These are phyloP conservation scores for Didymella pinodella DNA, from an alignment of 2,329 filamentous ascomycete species.

Conservation along the genomic window DNA sequence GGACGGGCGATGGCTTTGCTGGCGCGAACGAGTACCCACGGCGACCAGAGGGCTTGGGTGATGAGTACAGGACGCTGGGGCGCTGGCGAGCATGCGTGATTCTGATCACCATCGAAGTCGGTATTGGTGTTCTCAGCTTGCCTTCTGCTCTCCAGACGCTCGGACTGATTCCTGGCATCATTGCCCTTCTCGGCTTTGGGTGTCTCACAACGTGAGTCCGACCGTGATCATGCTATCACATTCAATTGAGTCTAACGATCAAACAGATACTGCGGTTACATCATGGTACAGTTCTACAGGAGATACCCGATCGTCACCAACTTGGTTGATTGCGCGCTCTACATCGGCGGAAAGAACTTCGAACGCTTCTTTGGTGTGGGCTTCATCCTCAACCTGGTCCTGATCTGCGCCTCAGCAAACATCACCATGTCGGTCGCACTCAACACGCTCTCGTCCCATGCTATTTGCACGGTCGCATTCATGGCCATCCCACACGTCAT, in stretches of 20 bases:
- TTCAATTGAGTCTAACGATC: not conserved
- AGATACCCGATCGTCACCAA: conserved; percentile 42
- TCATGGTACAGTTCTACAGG: conserved; percentile 39
- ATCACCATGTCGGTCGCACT: conserved; percentile 64
- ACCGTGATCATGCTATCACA: too few relatives aligned
- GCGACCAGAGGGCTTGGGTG: conserved; percentile 18
- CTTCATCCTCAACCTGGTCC: conserved; percentile 38
- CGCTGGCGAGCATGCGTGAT: conserved; percentile 43
- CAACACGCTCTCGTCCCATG: conserved; percentile 67
- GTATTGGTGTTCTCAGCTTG: conserved; percentile 41
- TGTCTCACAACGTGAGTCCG: conserved; percentile 26
- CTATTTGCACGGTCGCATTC: conserved; percentile 70
- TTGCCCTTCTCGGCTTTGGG: conserved; percentile 41
- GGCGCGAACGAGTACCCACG: conserved; percentile 36
- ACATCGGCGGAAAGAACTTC: conserved; percentile 39
- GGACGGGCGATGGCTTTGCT: conserved; percentile 35
- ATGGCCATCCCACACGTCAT: conserved; percentile 67
- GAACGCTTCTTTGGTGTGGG: conserved; percentile 37
- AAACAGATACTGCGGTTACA: conserved; percentile 34
- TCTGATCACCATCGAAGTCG: conserved; percentile 43
- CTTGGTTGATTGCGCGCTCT: conserved; percentile 40
- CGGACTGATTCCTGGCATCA: conserved; percentile 42
- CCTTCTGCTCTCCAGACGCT: conserved; percentile 41
- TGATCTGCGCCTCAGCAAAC: conserved; percentile 42
- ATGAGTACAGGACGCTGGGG: conserved; percentile 39